Evolutionary conservation across 495 filamentous ascomycete genomes (phyloP), one percentile per base, ranked within the genome.

Genomic region (Zalerion maritima): DNA sequence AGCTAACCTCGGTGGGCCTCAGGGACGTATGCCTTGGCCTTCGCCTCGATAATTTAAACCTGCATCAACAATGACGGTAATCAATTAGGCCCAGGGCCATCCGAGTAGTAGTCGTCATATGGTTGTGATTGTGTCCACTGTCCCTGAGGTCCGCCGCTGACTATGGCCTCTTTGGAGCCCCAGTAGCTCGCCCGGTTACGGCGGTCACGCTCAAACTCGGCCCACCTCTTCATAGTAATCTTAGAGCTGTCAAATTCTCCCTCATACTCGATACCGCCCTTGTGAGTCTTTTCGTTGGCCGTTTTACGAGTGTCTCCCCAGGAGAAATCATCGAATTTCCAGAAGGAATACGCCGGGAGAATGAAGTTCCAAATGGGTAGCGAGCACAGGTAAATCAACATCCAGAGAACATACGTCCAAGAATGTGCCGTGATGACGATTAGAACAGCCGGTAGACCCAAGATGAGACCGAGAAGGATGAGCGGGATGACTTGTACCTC

Each of bases 281-380:
- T 65, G 60, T 83, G 81, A 6, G 67, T 73, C 60, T 82, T 83
- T 45, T 91, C 91, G 2, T 84, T 86, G 1, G 75, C 84, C 8
- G 87, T 93, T 70, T 96, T 91, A 16, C 91, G 73, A 16, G 91
- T 99, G 42, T 99, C 91, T 38, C 91, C 91, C 89, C 91, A 99
- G 46, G 81, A 89, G 63, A 99, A 99, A 55, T 99, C 91, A 46
- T 99, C 91, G 50, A 99, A 99, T 51, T 99, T 94, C 91, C 91
- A 99, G 62, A 83, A 99, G 4, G 91, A 81, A 45, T 99, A 99
- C 10, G 69, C 69, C 0, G 91, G 91, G 3, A 99, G 76, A 10
- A 99, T 66, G 40, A 94, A 91, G 54, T 99, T 99, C 91, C 91
- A 99, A 33, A 99, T 71, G 0, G 91, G 91, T 0, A 99, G 73